Evolutionary conservation across 768 basidiomycete species (phyloP).

Genomic region (Termitomyces sp.): DNA sequence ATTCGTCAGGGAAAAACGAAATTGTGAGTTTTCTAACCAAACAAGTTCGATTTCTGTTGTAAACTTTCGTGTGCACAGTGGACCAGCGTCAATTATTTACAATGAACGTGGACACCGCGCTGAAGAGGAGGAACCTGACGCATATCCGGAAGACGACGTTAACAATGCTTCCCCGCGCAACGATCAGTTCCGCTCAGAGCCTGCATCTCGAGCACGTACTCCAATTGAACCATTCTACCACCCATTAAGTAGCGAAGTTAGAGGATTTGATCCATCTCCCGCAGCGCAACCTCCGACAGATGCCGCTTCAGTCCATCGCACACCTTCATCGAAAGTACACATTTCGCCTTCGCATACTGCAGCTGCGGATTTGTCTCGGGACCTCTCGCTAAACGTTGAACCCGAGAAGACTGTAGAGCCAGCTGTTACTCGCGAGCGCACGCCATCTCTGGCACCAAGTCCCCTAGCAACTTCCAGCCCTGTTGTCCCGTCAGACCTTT

Average conservation of each 20-base stretch:
- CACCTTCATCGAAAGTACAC: slow-evolving; percentile 7
- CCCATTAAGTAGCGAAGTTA: slow-evolving; percentile 14
- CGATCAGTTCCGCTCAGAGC: slow-evolving; percentile 34
- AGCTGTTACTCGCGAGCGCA: neutral
- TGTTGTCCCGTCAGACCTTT: slow-evolving; percentile 13
- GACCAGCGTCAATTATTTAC: slow-evolving; percentile 76
- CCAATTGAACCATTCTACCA: slow-evolving; percentile 21
- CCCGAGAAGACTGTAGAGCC: slow-evolving; percentile 8
- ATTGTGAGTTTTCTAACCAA: slow-evolving; percentile 45
- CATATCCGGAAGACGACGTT: slow-evolving; percentile 59
- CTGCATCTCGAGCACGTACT: slow-evolving; percentile 51
- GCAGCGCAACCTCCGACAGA: slow-evolving; percentile 1
- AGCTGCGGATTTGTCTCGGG: slow-evolving; percentile 12
- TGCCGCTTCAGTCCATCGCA: slow-evolving; percentile 6
- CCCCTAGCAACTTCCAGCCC: slow-evolving; percentile 8
- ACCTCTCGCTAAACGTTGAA: slow-evolving; percentile 13
- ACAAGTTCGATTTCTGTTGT: neutral
- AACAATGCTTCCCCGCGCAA: slow-evolving; percentile 30
- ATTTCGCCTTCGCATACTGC: slow-evolving; percentile 10
- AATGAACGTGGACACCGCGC: slow-evolving; percentile 72
- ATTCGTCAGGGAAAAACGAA: slow-evolving; percentile 52
- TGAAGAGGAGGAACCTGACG: slow-evolving; percentile 68
- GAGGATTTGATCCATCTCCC: slow-evolving; percentile 17
- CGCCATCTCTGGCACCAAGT: slow-evolving; percentile 9
- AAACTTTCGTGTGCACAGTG: slow-evolving; percentile 33